These are phyloP conservation scores for Zygosaccharomyces pseudobailii DNA, from an alignment of 1,139 yeast species.

Conservation along the genomic window DNA sequence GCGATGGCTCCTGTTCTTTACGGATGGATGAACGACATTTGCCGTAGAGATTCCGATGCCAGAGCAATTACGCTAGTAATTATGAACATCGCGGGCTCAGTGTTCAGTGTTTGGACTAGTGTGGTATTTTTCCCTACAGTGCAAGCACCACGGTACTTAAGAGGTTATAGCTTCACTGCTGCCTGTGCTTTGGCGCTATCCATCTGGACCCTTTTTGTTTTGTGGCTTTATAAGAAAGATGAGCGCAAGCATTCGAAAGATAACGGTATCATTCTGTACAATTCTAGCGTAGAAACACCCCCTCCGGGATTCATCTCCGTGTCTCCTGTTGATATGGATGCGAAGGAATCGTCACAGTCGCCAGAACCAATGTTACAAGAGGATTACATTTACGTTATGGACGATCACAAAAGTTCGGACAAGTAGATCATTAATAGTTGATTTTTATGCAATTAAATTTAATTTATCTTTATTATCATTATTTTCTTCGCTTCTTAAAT, in stretches of 20 bases:
- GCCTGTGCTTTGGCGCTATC: constrained; percentile 33
- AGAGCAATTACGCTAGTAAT: constrained; percentile 40
- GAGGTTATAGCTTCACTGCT: constrained; percentile 54
- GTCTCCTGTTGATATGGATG: background rate
- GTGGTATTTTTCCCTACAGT: constrained; percentile 48
- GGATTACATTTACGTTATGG: background rate
- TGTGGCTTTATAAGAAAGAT: constrained; percentile 53
- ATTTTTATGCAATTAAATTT: background rate
- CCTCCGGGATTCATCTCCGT: background rate
- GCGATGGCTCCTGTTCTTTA: constrained; percentile 42
- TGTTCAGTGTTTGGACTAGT: constrained; percentile 41
- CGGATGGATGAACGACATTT: constrained; percentile 40
- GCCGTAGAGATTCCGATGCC: constrained; percentile 38
- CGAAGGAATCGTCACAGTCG: background rate
- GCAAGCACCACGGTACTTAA: constrained; percentile 47
- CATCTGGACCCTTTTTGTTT: constrained; percentile 49
- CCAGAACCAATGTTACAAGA: background rate
- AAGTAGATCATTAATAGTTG: background rate
- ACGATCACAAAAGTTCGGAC: background rate
- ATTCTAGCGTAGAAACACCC: constrained; percentile 32
- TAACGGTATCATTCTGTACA: constrained; percentile 49
- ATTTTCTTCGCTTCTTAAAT: background rate
- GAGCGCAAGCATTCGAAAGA: constrained; percentile 48
- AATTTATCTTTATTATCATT: background rate
- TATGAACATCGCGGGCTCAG: constrained; percentile 40